Evolutionary conservation across 1,284 basidiomycete species (phyloP).

Genomic region (Moesziomyces sp.): DNA sequence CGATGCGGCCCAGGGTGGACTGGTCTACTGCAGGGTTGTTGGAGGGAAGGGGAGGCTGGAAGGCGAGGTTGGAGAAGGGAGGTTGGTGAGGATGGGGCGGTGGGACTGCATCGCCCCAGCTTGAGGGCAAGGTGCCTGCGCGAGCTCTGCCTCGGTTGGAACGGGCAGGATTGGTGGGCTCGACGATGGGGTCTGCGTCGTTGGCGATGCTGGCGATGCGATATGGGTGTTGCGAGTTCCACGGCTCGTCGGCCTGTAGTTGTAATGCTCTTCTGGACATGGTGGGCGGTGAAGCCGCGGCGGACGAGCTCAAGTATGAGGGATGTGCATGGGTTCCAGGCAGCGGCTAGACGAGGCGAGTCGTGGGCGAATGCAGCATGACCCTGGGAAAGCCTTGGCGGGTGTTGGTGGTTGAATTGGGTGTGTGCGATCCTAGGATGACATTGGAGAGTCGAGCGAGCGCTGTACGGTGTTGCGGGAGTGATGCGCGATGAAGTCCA

Average conservation of each 20-base stretch:
- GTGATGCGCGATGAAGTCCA: too few relatives aligned
- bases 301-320: too few relatives aligned
- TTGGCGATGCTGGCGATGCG: conserved; percentile 41
- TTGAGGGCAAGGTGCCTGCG: conserved; percentile 58
- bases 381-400: too few relatives aligned
- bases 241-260: conserved; percentile 48
- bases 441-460: too few relatives aligned
- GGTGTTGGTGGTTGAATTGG: too few relatives aligned
- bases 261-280: conserved; percentile 42
- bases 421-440: too few relatives aligned
- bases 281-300: conserved; percentile 6
- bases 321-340: too few relatives aligned
- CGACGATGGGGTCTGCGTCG: conserved; percentile 45
- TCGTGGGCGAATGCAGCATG: too few relatives aligned
- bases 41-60: not conserved
- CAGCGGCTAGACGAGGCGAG: too few relatives aligned
- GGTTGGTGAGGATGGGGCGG: conserved; percentile 5
- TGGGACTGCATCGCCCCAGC: conserved; percentile 41
- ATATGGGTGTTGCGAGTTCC: conserved; percentile 22
- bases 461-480: too few relatives aligned
- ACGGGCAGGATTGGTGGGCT: conserved; percentile 10
- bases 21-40: not conserved
- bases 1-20: not conserved
- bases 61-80: not conserved
- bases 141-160: conserved; percentile 45